A percentile compares a stretch with the other conserved stretches of the same genome.
These are phyloP conservation scores for Westerdykella ornata DNA, from an alignment of 2,329 filamentous ascomycete genomes.

Conservation along the genomic window DNA sequence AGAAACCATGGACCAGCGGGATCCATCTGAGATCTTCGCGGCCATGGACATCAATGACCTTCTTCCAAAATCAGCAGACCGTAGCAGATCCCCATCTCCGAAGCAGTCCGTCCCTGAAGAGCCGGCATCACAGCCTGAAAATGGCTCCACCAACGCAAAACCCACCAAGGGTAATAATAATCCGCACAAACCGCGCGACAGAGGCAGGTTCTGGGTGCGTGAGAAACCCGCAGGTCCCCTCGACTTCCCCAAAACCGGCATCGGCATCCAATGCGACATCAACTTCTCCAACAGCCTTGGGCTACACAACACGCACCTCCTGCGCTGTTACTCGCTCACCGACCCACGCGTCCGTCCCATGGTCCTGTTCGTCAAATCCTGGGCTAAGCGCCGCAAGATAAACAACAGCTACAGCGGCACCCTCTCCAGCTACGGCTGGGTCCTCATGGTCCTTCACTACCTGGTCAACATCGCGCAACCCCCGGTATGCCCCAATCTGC, in stretches of 20 bases:
- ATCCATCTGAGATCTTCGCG: slow-evolving; percentile 7
- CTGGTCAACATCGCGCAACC: slow-evolving; percentile 74
- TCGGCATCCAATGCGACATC: slow-evolving; percentile 85
- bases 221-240: slow-evolving; percentile 49
- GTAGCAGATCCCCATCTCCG: background rate
- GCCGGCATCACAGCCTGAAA: slow-evolving; percentile 15
- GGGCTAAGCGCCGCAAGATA: slow-evolving; percentile 79
- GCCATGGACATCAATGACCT: slow-evolving; percentile 5
- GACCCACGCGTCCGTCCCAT: slow-evolving; percentile 71
- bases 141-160: background rate
- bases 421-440: slow-evolving; percentile 83
- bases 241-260: slow-evolving; percentile 69
- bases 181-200: slow-evolving; percentile 10
- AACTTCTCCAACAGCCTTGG: slow-evolving; percentile 83
- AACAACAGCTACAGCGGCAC: slow-evolving; percentile 84
- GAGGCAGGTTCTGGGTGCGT: slow-evolving; percentile 38
- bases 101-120: slow-evolving; percentile 2
- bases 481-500: slow-evolving; percentile 78
- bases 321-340: slow-evolving; percentile 75
- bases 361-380: slow-evolving; percentile 82
- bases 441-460: slow-evolving; percentile 87
- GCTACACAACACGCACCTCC: slow-evolving; percentile 73
- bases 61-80: slow-evolving; percentile 1
- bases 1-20: slow-evolving; percentile 4
- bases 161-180: slow-evolving; percentile 8